Evolutionary conservation across 73 alveolate genomes (phyloP).

Genomic region (Effrenium voratum): DNA sequence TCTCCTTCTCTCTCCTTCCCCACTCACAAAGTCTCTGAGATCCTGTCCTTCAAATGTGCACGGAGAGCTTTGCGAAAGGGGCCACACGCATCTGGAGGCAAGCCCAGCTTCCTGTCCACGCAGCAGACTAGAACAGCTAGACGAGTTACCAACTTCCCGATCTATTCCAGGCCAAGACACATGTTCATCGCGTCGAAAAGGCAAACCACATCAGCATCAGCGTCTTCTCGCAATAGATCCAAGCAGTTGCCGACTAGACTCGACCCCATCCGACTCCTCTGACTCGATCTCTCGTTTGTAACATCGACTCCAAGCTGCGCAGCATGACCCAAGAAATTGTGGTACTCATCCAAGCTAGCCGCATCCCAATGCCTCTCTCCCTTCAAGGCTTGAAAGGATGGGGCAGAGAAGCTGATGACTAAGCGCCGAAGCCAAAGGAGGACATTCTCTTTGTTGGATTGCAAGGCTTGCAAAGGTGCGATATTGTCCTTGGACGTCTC

Average conservation of each 20-base stretch:
- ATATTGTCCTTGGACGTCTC: not conserved
- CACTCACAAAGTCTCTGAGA: not conserved
- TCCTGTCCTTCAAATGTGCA: conserved; percentile 2
- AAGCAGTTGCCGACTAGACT: not conserved
- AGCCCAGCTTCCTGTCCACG: conserved; percentile 13
- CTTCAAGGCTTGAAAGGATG: conserved; percentile 4
- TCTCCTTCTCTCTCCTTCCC: not conserved
- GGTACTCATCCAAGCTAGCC: not conserved
- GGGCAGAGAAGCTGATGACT: not conserved
- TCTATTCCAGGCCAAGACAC: not conserved
- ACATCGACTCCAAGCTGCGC: too few relatives aligned
- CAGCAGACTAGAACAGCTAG: not conserved
- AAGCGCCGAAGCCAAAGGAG: not conserved
- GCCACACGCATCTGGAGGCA: conserved; percentile 8
- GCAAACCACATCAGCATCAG: not conserved
- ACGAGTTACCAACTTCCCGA: not conserved
- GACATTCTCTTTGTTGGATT: not conserved
- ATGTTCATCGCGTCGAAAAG: conserved; percentile 18
- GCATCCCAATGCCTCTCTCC: too few relatives aligned
- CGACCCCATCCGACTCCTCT: not conserved
- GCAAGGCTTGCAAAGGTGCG: not conserved
- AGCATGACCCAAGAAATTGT: not conserved
- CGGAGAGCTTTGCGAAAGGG: conserved; percentile 20
- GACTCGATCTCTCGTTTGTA: not conserved
- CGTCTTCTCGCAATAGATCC: too few relatives aligned